phyloP scores from a whole-genome alignment of 495 filamentous ascomycete genomes.

The Xylaria sp. region DNA sequence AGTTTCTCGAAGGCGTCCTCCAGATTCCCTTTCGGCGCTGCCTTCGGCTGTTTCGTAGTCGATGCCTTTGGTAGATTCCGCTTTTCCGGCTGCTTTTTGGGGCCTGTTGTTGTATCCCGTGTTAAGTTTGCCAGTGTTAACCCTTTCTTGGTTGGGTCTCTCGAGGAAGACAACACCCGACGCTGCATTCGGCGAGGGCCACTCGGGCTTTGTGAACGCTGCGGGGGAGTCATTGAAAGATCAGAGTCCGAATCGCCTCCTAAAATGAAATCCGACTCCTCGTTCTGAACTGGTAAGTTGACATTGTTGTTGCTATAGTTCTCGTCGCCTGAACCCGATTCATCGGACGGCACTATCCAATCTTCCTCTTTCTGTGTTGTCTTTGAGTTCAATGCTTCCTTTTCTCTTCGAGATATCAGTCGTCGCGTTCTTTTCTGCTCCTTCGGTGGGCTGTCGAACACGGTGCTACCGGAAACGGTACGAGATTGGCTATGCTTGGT shows the following conservation, averaged over 20 bases:
- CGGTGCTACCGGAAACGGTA: neutral
- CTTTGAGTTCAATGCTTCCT: neutral
- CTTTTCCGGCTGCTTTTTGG: conserved; percentile 27
- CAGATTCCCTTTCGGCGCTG: conserved; percentile 29
- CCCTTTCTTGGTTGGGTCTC: conserved; percentile 30
- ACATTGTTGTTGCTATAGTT: conserved; percentile 2
- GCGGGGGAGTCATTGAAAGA: conserved; percentile 26
- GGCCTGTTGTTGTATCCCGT: conserved; percentile 20
- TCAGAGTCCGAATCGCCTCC: conserved; percentile 34
- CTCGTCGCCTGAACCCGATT: conserved; percentile 9
- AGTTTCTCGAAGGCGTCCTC: conserved; percentile 42
- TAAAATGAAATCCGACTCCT: conserved; percentile 34
- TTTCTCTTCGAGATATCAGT: conserved; percentile 21
- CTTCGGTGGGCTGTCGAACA: conserved; percentile 17
- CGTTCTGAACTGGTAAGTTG: conserved; percentile 21
- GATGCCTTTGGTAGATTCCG: conserved; percentile 9
- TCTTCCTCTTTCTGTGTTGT: neutral
- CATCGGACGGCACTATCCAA: neutral
- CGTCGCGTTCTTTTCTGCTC: conserved; percentile 14
- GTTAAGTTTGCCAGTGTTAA: conserved; percentile 21
- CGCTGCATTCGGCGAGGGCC: conserved; percentile 30
- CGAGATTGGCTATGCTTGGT: conserved; percentile 6
- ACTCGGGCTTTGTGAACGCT: conserved; percentile 30
- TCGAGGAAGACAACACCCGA: conserved; percentile 28
- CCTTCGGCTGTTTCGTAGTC: conserved; percentile 19